Conservation (phyloP, 2,329 filamentous ascomycete genomes). For the Paecilomyces fulvus region DNA sequence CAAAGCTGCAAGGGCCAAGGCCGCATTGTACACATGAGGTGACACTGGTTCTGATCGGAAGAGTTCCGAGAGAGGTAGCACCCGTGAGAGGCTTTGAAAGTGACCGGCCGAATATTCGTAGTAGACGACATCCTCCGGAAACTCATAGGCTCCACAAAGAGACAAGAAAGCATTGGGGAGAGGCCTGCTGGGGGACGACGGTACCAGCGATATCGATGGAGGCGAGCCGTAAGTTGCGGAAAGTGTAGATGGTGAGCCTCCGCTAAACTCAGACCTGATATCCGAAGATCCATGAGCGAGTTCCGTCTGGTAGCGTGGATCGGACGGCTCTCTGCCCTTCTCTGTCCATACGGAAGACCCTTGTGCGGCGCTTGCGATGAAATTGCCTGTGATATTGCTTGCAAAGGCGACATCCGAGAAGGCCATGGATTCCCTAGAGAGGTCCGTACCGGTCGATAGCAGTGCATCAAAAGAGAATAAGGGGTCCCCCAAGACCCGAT, state of each 20-base stretch:
- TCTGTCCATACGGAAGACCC: neutral
- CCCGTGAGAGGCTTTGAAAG: conserved; percentile 3
- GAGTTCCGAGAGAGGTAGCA: conserved; percentile 6
- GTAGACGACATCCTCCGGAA: conserved; percentile 7
- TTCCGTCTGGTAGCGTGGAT: neutral
- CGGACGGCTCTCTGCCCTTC: neutral
- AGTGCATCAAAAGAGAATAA: neutral
- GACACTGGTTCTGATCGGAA: conserved; percentile 7
- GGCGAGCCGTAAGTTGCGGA: conserved; percentile 1
- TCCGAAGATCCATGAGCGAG: neutral
- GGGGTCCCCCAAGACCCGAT: neutral
- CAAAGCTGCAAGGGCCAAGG: conserved; percentile 6
- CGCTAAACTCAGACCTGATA: neutral
- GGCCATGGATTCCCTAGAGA: neutral
- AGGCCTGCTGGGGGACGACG: conserved; percentile 1
- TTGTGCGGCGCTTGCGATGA: neutral
- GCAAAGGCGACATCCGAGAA: neutral
- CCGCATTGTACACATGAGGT: conserved; percentile 7
- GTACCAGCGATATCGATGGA: neutral
- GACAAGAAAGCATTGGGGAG: conserved; percentile 3
- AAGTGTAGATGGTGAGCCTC: neutral
- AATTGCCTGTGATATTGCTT: neutral
- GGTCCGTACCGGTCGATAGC: neutral
- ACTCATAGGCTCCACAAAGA: conserved; percentile 6
- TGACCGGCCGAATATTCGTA: conserved; percentile 6